Evolutionary conservation across 2,329 filamentous ascomycete species (phyloP).

Genomic region (Ceratocystis lukuohia): DNA sequence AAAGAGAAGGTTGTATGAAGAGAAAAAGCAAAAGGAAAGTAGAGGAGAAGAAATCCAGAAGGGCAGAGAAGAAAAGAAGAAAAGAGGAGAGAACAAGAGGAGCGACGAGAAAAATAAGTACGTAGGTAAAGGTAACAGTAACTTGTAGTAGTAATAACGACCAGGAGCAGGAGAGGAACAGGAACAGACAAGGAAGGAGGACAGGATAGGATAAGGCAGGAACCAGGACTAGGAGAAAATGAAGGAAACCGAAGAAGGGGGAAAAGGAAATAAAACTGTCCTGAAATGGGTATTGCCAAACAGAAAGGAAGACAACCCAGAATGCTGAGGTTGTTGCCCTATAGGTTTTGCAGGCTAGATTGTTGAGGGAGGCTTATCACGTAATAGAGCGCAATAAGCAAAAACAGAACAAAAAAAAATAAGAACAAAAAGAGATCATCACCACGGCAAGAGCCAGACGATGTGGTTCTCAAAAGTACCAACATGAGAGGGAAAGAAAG

Average conservation of each 20-base stretch:
- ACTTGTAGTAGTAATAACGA: neutral
- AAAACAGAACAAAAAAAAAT: neutral
- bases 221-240: constrained; percentile 12
- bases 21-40: neutral
- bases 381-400: neutral
- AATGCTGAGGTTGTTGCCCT: neutral
- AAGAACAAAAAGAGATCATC: neutral
- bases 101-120: neutral
- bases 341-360: neutral
- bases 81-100: constrained; percentile 6
- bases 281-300: neutral
- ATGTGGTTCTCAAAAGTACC: too few relatives aligned
- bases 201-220: neutral
- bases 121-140: neutral
- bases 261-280: constrained; percentile 5
- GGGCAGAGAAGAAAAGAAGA: neutral
- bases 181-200: neutral
- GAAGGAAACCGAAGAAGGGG: constrained; percentile 7
- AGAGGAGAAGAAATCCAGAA: constrained; percentile 6
- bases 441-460: neutral
- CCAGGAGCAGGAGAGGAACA: neutral
- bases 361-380: neutral
- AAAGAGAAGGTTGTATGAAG: constrained; percentile 1
- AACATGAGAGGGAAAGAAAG: too few relatives aligned
- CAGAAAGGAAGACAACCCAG: constrained; percentile 7